These are phyloP conservation scores for Brettanomyces anomalus DNA, from an alignment of 805 yeast species.

Conservation along the genomic window DNA sequence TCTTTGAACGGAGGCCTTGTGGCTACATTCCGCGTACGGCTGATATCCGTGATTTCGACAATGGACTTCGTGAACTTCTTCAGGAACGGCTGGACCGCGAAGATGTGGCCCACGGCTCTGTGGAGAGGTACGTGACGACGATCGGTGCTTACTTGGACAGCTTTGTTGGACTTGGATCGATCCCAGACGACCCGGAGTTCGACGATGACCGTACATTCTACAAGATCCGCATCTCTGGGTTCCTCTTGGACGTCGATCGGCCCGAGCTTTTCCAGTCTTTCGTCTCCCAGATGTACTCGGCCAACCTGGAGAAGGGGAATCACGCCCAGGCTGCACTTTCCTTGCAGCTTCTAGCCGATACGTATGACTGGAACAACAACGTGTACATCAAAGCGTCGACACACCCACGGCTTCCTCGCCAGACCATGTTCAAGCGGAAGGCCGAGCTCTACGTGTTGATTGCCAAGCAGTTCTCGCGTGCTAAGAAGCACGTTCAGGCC, in stretches of 20 bases:
- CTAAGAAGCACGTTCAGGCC: slow-evolving; percentile 72
- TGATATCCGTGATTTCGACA: slow-evolving; percentile 48
- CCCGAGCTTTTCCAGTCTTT: slow-evolving; percentile 78
- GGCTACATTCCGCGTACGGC: slow-evolving; percentile 42
- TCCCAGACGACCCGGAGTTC: slow-evolving; percentile 76
- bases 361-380: slow-evolving; percentile 66
- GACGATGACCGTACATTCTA: slow-evolving; percentile 83
- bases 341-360: slow-evolving; percentile 66
- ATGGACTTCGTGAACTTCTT: slow-evolving; percentile 34
- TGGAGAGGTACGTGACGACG: slow-evolving; percentile 42
- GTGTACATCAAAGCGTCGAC: slow-evolving; percentile 43
- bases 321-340: slow-evolving; percentile 78
- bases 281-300: slow-evolving; percentile 63
- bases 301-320: slow-evolving; percentile 50
- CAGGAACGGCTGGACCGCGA: slow-evolving; percentile 45
- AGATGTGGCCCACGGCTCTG: slow-evolving; percentile 49
- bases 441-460: slow-evolving; percentile 62
- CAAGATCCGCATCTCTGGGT: slow-evolving; percentile 65
- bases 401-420: slow-evolving; percentile 71
- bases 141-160: slow-evolving; percentile 54
- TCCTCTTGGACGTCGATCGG: slow-evolving; percentile 64
- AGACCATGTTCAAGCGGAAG: slow-evolving; percentile 72
- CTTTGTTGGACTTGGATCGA: slow-evolving; percentile 56
- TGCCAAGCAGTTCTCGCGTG: slow-evolving; percentile 60
- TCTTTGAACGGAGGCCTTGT: slow-evolving; percentile 35